These are phyloP conservation scores for Lycium ferocissimum DNA, from an alignment of 257 asterid species.

Conservation along the genomic window DNA sequence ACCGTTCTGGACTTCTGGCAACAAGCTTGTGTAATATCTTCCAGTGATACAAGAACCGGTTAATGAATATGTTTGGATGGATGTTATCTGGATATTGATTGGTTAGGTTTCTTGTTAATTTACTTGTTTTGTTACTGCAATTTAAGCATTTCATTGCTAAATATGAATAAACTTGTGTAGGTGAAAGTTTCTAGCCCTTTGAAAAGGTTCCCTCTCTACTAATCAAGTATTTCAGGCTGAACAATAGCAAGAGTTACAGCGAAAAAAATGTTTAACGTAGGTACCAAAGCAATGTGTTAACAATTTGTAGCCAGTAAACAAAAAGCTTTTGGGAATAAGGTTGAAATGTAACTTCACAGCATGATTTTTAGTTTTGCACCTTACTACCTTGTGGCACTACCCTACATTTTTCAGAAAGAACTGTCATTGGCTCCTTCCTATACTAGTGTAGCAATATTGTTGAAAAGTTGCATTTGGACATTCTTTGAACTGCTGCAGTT, in stretches of 20 bases:
- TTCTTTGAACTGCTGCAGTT: neutral
- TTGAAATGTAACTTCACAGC: neutral
- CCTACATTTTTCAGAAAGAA: neutral
- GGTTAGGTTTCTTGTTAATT: neutral
- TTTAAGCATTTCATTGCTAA: neutral
- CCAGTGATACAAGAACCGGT: neutral
- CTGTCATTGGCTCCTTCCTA: neutral
- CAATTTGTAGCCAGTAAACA: neutral
- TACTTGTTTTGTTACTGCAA: neutral
- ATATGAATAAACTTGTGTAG: neutral
- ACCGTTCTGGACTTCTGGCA: neutral
- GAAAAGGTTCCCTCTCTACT: neutral
- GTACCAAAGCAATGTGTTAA: neutral
- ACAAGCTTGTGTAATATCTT: neutral
- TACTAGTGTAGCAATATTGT: neutral
- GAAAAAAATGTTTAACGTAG: neutral
- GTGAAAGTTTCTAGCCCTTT: neutral
- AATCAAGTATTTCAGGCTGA: too few species aligned
- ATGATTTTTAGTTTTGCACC: too few species aligned
- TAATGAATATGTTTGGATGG: neutral
- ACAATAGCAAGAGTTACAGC: too few species aligned
- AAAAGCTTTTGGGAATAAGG: neutral
- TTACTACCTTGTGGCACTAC: too few species aligned
- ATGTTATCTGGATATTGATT: neutral
- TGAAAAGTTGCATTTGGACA: neutral